These are phyloP conservation scores for Crucibulum cyathiforme DNA, from an alignment of 1,284 basidiomycete species.

Conservation along the genomic window DNA sequence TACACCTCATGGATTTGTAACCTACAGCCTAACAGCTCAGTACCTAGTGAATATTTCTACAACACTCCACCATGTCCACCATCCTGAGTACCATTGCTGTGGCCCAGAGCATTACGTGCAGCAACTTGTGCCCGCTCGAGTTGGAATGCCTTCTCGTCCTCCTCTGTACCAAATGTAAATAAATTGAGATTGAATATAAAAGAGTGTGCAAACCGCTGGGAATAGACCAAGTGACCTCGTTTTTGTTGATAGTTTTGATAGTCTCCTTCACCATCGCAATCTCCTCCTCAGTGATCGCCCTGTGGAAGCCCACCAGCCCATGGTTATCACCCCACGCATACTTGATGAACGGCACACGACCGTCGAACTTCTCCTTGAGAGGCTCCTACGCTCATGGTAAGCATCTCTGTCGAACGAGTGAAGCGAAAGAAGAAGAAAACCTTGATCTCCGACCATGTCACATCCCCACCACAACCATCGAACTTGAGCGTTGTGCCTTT, in stretches of 20 bases:
- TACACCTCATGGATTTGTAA: too few species aligned
- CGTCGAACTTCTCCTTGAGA: slow-evolving; percentile 79
- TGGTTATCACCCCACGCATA: slow-evolving; percentile 67
- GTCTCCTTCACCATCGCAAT: slow-evolving; percentile 67
- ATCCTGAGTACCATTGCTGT: slow-evolving; percentile 29
- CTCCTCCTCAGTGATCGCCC: slow-evolving; percentile 71
- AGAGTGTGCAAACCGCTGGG: slow-evolving; percentile 56
- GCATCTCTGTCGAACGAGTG: slow-evolving; percentile 1
- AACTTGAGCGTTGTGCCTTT: slow-evolving; percentile 80
- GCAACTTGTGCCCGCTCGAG: slow-evolving; percentile 73
- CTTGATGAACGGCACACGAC: slow-evolving; percentile 73
- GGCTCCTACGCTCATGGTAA: slow-evolving; percentile 54
- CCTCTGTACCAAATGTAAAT: slow-evolving; percentile 26
- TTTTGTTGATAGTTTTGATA: slow-evolving; percentile 65
- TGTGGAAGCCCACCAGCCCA: slow-evolving; percentile 77
- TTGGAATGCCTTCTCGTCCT: slow-evolving; percentile 69
- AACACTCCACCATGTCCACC: too few species aligned
- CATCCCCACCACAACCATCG: slow-evolving; percentile 69
- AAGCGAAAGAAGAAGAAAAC: slow-evolving; percentile 35
- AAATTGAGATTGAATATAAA: slow-evolving; percentile 1
- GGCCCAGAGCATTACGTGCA: slow-evolving; percentile 55
- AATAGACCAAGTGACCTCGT: slow-evolving; percentile 64
- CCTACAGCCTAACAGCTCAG: too few species aligned
- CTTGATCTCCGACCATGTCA: slow-evolving; percentile 77
- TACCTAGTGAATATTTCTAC: too few species aligned